Percentiles rank a stretch among this genome's conserved stretches.
Conservation (phyloP, 2,329 filamentous ascomycete genomes). For the Orbilia brochopaga region DNA sequence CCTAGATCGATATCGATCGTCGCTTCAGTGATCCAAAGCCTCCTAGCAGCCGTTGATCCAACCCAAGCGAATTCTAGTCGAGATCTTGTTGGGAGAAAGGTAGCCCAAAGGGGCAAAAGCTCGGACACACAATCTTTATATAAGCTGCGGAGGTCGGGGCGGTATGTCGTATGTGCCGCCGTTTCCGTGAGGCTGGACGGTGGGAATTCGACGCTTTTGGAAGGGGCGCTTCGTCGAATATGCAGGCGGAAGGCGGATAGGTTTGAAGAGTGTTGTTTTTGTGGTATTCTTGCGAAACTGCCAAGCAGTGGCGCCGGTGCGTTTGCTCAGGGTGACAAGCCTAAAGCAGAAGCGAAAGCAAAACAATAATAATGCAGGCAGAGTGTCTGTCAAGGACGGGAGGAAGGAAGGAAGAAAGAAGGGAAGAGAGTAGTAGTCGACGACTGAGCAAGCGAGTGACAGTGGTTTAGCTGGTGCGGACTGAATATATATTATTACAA, state of each 20-base stretch:
- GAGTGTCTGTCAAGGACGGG: conserved; percentile 1
- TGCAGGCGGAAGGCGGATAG: conserved; percentile 15
- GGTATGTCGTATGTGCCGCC: conserved; percentile 8
- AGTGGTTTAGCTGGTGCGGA: not conserved
- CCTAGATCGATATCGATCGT: too few relatives aligned
- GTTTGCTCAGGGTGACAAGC: not conserved
- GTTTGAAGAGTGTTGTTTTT: conserved; percentile 40
- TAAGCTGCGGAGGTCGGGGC: conserved; percentile 14
- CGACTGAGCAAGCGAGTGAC: not conserved
- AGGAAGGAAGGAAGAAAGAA: conserved; percentile 2
- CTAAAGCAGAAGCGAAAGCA: conserved; percentile 5
- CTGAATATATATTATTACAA: conserved; percentile 7
- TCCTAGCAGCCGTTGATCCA: conserved; percentile 12
- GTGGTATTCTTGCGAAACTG: conserved; percentile 28
- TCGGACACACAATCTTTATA: conserved; percentile 28
- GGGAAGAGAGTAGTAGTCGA: conserved; percentile 15
- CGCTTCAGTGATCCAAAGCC: conserved; percentile 7
- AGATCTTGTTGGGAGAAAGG: conserved; percentile 11
- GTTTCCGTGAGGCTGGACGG: conserved; percentile 29
- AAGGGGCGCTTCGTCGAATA: conserved; percentile 16
- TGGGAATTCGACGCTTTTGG: conserved; percentile 45
- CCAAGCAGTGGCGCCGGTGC: conserved; percentile 16
- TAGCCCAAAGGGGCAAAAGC: conserved; percentile 40
- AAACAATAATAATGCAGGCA: not conserved
- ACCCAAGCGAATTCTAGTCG: conserved; percentile 6